These are phyloP conservation scores for Gossypium gossypioides DNA, from an alignment of 441 rosid species.

Conservation along the genomic window DNA sequence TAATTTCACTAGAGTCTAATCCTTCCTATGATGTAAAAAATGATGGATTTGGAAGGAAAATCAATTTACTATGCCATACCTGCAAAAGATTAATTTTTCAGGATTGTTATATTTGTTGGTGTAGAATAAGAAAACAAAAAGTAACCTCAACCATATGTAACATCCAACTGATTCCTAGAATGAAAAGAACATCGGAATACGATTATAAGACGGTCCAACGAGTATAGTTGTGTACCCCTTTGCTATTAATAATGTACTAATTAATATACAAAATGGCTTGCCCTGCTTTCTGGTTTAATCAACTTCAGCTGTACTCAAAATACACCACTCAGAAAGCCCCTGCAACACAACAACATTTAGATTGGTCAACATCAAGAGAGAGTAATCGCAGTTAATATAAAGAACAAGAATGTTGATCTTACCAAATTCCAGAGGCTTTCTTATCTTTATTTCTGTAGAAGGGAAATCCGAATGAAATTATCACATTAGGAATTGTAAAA, in stretches of 20 bases:
- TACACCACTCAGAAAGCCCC: constrained; percentile 65
- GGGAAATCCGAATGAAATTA: neutral
- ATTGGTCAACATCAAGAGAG: neutral
- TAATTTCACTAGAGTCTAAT: too few relatives aligned
- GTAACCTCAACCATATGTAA: neutral
- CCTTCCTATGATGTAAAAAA: too few relatives aligned
- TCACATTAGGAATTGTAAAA: neutral
- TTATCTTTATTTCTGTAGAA: constrained; percentile 51
- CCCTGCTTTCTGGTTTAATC: neutral
- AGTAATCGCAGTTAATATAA: neutral
- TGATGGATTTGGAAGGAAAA: too few relatives aligned
- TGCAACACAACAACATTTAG: constrained; percentile 19
- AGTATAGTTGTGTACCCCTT: neutral
- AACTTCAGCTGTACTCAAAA: constrained; percentile 20
- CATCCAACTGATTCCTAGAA: neutral
- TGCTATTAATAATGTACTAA: neutral
- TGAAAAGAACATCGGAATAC: neutral
- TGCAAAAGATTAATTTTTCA: neutral
- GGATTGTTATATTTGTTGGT: neutral
- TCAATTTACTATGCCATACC: neutral
- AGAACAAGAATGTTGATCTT: constrained; percentile 16
- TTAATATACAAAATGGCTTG: neutral
- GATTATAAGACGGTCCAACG: neutral
- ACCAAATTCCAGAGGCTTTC: constrained; percentile 73
- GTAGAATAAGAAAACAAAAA: neutral